phyloP scores from a whole-genome alignment of 768 basidiomycete genomes.

The Leucocoprinus leucothites region DNA sequence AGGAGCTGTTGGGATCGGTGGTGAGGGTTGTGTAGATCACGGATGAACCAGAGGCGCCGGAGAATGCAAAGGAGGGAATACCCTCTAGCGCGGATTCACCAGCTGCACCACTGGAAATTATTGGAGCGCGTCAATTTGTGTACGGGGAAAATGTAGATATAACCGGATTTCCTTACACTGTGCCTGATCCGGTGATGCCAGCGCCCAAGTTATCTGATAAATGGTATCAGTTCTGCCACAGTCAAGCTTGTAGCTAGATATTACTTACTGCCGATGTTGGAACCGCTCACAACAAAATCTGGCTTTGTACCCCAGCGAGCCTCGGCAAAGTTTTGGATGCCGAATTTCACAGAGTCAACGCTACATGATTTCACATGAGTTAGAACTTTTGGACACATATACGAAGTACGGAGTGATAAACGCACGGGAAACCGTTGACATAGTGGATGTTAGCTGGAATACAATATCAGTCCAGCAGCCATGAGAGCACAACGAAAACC shows the following conservation, averaged over 20 bases:
- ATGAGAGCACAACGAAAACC: neutral
- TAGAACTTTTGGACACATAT: neutral
- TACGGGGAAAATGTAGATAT: neutral
- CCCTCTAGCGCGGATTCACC: constrained; percentile 46
- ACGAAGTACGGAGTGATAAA: neutral
- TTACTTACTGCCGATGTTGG: constrained; percentile 41
- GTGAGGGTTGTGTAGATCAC: constrained; percentile 51
- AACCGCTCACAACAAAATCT: constrained; percentile 44
- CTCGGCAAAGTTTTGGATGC: constrained; percentile 42
- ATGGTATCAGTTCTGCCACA: neutral
- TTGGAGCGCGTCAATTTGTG: neutral
- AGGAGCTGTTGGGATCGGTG: constrained; percentile 25
- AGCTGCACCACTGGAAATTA: constrained; percentile 40
- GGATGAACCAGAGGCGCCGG: constrained; percentile 33
- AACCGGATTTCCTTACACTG: constrained; percentile 29
- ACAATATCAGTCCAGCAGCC: neutral
- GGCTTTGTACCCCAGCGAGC: constrained; percentile 32
- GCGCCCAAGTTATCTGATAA: constrained; percentile 30
- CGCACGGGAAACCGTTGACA: constrained; percentile 39
- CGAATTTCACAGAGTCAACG: constrained; percentile 33
- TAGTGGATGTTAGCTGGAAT: constrained; percentile 35
- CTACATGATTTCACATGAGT: constrained; percentile 15
- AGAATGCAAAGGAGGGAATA: constrained; percentile 49
- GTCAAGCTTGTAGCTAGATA: neutral
- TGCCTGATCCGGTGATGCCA: constrained; percentile 33